phyloP scores from a whole-genome alignment of 1,139 yeast species.

The Kodamaea suecica region DNA sequence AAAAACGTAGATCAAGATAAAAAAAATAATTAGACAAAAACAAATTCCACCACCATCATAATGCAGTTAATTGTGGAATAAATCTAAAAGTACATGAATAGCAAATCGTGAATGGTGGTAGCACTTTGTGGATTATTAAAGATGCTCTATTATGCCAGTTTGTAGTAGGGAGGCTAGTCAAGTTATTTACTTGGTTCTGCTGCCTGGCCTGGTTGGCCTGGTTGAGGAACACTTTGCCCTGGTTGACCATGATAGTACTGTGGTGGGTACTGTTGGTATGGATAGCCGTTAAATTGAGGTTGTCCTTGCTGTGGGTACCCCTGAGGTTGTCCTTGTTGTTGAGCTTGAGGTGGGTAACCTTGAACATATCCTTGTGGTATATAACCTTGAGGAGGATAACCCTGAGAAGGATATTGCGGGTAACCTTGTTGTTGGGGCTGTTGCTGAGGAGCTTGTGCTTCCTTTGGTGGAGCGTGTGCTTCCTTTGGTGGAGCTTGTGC shows the following conservation, averaged over 20 bases:
- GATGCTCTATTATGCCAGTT: too few relatives aligned
- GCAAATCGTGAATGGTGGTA: too few relatives aligned
- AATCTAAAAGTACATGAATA: constrained; percentile 1
- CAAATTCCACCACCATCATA: background rate
- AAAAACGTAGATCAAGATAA: constrained; percentile 3
- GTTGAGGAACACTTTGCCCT: constrained; percentile 9
- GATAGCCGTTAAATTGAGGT: constrained; percentile 21
- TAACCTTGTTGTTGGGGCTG: constrained; percentile 16
- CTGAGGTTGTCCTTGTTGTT: constrained; percentile 9
- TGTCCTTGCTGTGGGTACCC: constrained; percentile 1
- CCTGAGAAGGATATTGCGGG: constrained; percentile 14
- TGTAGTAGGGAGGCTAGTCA: too few relatives aligned
- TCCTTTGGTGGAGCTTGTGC: constrained; percentile 14
- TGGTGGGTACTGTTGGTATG: constrained; percentile 18
- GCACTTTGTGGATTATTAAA: too few relatives aligned
- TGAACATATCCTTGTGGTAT: constrained; percentile 5
- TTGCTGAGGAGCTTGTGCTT: constrained; percentile 13
- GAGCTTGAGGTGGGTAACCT: constrained; percentile 1
- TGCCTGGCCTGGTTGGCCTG: constrained; percentile 7
- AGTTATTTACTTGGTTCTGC: background rate
- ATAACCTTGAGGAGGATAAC: constrained; percentile 6
- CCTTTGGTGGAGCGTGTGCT: constrained; percentile 6
- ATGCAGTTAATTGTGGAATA: constrained; percentile 2
- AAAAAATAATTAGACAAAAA: constrained; percentile 3
- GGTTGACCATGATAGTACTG: constrained; percentile 14